Base-by-base conservation (phyloP, 2,329 filamentous ascomycete genomes). In the Colletotrichum destructivum region DNA sequence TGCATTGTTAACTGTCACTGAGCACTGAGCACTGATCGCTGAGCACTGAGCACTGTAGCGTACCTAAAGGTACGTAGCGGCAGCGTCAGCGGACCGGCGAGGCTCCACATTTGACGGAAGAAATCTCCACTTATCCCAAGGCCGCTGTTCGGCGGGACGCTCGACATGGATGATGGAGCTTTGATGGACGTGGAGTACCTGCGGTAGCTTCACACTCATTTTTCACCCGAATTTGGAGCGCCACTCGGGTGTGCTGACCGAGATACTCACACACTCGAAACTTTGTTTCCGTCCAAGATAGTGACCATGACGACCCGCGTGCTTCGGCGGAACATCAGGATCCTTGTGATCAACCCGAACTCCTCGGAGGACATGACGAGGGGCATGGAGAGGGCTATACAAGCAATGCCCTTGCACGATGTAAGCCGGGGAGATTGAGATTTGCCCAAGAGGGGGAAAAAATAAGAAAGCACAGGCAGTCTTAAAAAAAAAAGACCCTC, bases 301-400 rank as follows among this genome's bases (percentile, higher is more conserved):
- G 31, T 26, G 47, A 73, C 15, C 42, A 81, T 81, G 79, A 64
- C 78, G 12, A 78, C 77, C 47, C 73, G 74, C 16, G 70, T 78
- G 31, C 73, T 81, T 21, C 77, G 79, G 47, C 76, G 76, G 71
- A 75, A 75, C 35, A 82, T 81, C 74, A 86, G 81, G 73, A 90
- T 95, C 73, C 86, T 96, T 51, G 84, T 96, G 72, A 87, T 96
- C 76, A 96, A 96, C 78, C 93, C 94, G 44, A 96, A 96, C 82
- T 94, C 92, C 2, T 94, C 91, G 1, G 76, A 83, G 67, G 84
- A 86, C 66, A 96, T 96, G 93, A 96, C 93, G 13, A 84, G 89
- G 8, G 89, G 88, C 35, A 85, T 95, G 76, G 86, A 86, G 66
- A 77, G 81, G 57, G 83, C 86, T 60, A 84, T 91, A 69, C 80